A percentile compares a stretch with the other conserved stretches of the same genome.
Evolutionary conservation across 192 early-diverging fungal genomes (phyloP).

Genomic region (Linnemannia exigua): DNA sequence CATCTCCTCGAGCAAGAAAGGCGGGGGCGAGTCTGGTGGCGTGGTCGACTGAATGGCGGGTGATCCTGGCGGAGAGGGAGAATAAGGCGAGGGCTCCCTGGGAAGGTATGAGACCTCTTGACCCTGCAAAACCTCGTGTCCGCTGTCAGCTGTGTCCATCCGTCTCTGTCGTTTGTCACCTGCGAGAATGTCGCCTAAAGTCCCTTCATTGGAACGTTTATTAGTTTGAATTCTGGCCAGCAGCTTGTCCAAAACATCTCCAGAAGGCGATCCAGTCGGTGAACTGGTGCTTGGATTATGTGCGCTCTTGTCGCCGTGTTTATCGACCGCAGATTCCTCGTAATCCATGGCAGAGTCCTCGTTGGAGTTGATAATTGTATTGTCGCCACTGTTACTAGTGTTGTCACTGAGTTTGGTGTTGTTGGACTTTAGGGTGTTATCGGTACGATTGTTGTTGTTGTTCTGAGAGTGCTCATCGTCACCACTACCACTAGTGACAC

Average conservation of each 20-base stretch:
- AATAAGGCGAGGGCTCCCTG: constrained; percentile 53
- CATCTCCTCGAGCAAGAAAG: constrained; percentile 35
- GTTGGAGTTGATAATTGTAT: background rate
- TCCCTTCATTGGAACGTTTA: constrained; percentile 44
- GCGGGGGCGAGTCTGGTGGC: constrained; percentile 28
- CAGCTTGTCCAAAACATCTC: constrained; percentile 67
- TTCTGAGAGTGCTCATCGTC: background rate
- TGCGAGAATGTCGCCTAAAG: constrained; percentile 49
- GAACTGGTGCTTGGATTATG: constrained; percentile 30
- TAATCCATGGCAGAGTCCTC: background rate
- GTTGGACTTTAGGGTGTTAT: background rate
- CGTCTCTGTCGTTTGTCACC: constrained; percentile 55
- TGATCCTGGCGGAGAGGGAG: constrained; percentile 39
- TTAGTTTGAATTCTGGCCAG: constrained; percentile 64
- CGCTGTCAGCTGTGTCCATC: constrained; percentile 9
- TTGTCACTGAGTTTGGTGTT: background rate
- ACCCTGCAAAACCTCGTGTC: constrained; percentile 18
- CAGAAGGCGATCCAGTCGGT: constrained; percentile 43
- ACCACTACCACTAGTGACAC: background rate
- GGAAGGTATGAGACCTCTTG: constrained; percentile 38
- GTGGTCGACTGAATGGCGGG: constrained; percentile 30
- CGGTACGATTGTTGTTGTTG: background rate
- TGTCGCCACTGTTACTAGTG: background rate
- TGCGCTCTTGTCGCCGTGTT: constrained; percentile 34
- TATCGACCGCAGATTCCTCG: constrained; percentile 12